Conservation (phyloP, 83 land plant genomes). For the Diphasiastrum complanatum region DNA sequence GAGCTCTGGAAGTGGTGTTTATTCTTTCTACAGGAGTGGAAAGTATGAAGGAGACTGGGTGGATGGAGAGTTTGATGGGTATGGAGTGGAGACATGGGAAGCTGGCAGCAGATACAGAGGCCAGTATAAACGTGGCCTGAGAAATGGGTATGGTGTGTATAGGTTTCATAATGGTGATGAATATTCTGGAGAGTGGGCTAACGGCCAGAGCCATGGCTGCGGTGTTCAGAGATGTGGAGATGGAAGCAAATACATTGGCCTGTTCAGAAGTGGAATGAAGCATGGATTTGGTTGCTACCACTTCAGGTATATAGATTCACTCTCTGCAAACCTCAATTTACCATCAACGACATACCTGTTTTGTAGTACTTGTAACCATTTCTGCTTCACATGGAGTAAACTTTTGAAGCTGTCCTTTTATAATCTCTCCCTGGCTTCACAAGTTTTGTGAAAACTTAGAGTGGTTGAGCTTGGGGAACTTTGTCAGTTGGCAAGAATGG, state of each 20-base stretch:
- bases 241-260: conserved; percentile 75
- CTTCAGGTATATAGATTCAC: too few species aligned
- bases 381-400: too few species aligned
- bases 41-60: conserved; percentile 89
- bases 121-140: conserved; percentile 68
- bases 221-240: conserved; percentile 88
- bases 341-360: too few species aligned
- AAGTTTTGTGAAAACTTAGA: too few species aligned
- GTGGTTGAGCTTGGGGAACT: too few species aligned
- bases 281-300: conserved; percentile 80
- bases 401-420: too few species aligned
- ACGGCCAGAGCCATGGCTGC: conserved; percentile 84
- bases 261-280: conserved; percentile 86
- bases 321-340: too few species aligned
- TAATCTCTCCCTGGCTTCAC: too few species aligned
- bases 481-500: too few species aligned
- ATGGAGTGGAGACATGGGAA: conserved; percentile 95
- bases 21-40: conserved; percentile 75
- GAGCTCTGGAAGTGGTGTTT: conserved; percentile 78
- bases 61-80: conserved; percentile 82
- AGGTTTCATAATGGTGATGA: conserved; percentile 78
- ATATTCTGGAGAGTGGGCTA: conserved; percentile 85
- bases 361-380: too few species aligned
- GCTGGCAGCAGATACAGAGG: conserved; percentile 84
- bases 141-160: conserved; percentile 80